Evolutionary conservation across 2,329 filamentous ascomycete species (phyloP), one percentile per base, ranked within the genome.

Genomic region (Stenocarpella maydis): DNA sequence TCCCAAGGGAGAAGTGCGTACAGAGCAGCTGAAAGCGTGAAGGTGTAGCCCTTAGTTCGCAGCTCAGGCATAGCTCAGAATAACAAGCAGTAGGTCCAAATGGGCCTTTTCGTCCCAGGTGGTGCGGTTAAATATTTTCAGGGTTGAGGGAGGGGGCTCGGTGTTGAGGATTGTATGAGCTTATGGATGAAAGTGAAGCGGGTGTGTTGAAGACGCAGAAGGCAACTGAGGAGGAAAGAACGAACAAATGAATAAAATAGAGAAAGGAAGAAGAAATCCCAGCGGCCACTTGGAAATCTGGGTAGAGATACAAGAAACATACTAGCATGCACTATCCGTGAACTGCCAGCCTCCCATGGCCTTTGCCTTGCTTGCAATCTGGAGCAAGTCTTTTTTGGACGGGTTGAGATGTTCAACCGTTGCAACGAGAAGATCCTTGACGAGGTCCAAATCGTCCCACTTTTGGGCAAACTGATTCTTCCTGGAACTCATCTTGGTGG

Each of bases 381-480:
- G 67, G 7, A 68, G 68, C 8, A 77, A 69, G 34, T 80, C 70
- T 0, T 45, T 61, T 1, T 71, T 70, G 63, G 71, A 75, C 2
- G 81, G 78, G 45, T 77, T 79, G 66, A 81, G 72, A 8, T 79
- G 75, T 31, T 79, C 77, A n/a, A 82, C 74, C 28, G 86, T 69
- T 34, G 79, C 79, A 8, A 81, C 68, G 43, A 87, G 77, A 50
- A 86, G 80, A 49, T 83, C 82, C 69, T 82, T 76, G 54, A 86
- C 83, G 21, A 81, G 78, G 10, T 77, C 75, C 6, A 78, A 71
- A 0, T 70, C 74, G 34, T 80, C 80, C 84, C 84, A 87, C 41
- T 76, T 78, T 72, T 74, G 66, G 15, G 72, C 34, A 71, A 66
- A 39, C 24, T 41, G 49, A 24, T 14, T 65, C 43, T 43, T 17